Evolutionary conservation across 2,329 filamentous ascomycete species (phyloP), one percentile per base, ranked within the genome.

Genomic region (Fusarium burgessii): DNA sequence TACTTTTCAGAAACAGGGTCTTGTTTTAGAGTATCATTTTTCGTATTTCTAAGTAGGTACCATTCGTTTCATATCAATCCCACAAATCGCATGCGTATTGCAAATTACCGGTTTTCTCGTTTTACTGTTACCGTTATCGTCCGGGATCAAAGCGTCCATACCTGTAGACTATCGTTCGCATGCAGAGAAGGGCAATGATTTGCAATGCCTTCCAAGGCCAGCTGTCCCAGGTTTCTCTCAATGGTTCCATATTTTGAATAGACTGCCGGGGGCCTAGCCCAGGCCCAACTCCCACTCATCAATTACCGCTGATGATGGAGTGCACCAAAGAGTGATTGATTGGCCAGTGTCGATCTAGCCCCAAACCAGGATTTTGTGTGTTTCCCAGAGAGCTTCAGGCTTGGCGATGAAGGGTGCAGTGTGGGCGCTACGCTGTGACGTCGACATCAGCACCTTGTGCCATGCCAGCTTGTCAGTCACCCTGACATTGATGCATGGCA

Each of bases 351-450:
- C 68, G 65, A 71, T 72, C 69, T 71, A 55, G 43, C n/a, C 65
- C 61, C 20, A 58, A 72, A 70, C 64, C 54, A 72, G 70, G 70
- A 67, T 74, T 66, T 49, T 46, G 18, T 62, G 50, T 49, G 58
- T 50, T 70, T 67, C 50, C 35, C 20, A 61, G 49, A 50, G 33
- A 51, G 54, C 40, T 59, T 46, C 66, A 76, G 71, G 71, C 74
- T 76, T 62, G 69, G 66, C 60, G 65, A 63, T 71, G 68, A 51
- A 23, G 57, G 61, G 40, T 57, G 66, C 57, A 66, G 62, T 42
- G 50, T 65, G 36, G 63, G 57, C 61, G 54, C 65, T 66, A 60
- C 63, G 29, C 38, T 62, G 74, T 76, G 74, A 76, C 74, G 74
- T 76, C 72, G 63, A 35, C 69, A 56, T 69, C 63, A 72, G 63